Conservation (phyloP, 495 filamentous ascomycete genomes). For the Sabuloglossum arenarium region DNA sequence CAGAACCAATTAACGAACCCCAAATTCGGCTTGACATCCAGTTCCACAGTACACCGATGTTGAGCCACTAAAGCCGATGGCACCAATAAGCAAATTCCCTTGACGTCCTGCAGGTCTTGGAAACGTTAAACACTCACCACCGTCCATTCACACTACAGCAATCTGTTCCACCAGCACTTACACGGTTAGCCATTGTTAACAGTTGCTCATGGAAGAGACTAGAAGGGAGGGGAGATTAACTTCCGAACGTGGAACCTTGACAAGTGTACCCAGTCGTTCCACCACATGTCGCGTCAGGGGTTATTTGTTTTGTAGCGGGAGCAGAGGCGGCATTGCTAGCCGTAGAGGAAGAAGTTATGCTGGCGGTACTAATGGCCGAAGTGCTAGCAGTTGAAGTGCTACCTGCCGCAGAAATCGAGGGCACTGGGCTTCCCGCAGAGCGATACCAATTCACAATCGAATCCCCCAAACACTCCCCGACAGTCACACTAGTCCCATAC, state of each 20-base stretch:
- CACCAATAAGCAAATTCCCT: not conserved
- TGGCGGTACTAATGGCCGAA: no score
- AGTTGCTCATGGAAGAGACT: not conserved
- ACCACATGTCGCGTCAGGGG: slow-evolving; percentile 11
- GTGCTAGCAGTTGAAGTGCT: no score
- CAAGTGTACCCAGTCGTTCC: slow-evolving; percentile 9
- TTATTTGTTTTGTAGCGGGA: slow-evolving; percentile 5
- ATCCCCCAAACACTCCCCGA: slow-evolving; percentile 4
- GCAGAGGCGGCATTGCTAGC: not conserved
- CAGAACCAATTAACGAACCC: not conserved
- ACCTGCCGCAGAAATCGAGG: not conserved
- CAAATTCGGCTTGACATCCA: slow-evolving; percentile 9
- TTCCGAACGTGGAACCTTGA: slow-evolving; percentile 9
- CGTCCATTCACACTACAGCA: slow-evolving; percentile 10
- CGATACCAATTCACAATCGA: slow-evolving; percentile 2
- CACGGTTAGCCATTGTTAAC: no score
- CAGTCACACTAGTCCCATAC: not conserved
- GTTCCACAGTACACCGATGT: slow-evolving; percentile 10
- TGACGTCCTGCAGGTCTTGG: not conserved
- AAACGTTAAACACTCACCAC: slow-evolving; percentile 4
- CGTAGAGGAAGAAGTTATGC: not conserved
- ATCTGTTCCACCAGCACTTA: slow-evolving; percentile 1
- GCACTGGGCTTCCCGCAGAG: not conserved
- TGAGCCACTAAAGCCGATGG: slow-evolving; percentile 3
- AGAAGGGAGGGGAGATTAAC: not conserved